These are phyloP conservation scores for Skeletonema tropicum DNA, from an alignment of 108 stramenopile species.

Conservation along the genomic window DNA sequence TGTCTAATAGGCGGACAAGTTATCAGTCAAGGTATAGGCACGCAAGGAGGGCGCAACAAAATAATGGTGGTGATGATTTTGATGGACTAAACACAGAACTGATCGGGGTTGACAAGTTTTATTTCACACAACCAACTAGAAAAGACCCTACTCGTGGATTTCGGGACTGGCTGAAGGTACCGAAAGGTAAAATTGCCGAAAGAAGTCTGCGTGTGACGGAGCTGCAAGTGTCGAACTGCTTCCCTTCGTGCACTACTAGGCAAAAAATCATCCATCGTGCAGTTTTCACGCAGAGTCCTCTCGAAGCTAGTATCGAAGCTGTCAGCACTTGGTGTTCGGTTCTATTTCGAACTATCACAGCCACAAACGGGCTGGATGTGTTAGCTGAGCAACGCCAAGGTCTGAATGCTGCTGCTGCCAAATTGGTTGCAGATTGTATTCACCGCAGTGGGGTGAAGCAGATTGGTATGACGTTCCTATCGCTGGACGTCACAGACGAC, in stretches of 20 bases:
- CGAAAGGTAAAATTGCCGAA: slow-evolving; percentile 70
- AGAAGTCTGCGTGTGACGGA: slow-evolving; percentile 83
- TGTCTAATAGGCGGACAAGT: slow-evolving; percentile 28
- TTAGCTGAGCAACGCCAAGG: slow-evolving; percentile 68
- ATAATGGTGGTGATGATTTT: slow-evolving; percentile 14
- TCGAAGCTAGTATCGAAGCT: slow-evolving; percentile 82
- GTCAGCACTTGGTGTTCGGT: slow-evolving; percentile 89
- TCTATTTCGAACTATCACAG: slow-evolving; percentile 83
- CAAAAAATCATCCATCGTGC: slow-evolving; percentile 80
- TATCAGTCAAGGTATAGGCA: slow-evolving; percentile 27
- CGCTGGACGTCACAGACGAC: slow-evolving; percentile 54
- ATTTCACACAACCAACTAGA: slow-evolving; percentile 78
- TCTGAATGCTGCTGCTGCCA: slow-evolving; percentile 83
- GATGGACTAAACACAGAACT: slow-evolving; percentile 47
- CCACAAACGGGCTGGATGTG: slow-evolving; percentile 82
- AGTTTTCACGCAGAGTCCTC: slow-evolving; percentile 82
- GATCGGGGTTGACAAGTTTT: slow-evolving; percentile 81
- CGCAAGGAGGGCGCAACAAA: slow-evolving; percentile 15
- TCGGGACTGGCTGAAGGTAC: slow-evolving; percentile 77
- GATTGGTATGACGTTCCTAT: slow-evolving; percentile 70
- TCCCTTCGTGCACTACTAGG: slow-evolving; percentile 86
- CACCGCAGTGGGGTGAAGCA: slow-evolving; percentile 86
- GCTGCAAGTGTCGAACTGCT: slow-evolving; percentile 76
- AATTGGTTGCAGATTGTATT: slow-evolving; percentile 85
- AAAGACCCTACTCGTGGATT: slow-evolving; percentile 63